Percentiles rank a stretch among this genome's conserved stretches.
phyloP scores from a whole-genome alignment of 2,329 filamentous ascomycete genomes.

The Leptographium radiaticola region DNA sequence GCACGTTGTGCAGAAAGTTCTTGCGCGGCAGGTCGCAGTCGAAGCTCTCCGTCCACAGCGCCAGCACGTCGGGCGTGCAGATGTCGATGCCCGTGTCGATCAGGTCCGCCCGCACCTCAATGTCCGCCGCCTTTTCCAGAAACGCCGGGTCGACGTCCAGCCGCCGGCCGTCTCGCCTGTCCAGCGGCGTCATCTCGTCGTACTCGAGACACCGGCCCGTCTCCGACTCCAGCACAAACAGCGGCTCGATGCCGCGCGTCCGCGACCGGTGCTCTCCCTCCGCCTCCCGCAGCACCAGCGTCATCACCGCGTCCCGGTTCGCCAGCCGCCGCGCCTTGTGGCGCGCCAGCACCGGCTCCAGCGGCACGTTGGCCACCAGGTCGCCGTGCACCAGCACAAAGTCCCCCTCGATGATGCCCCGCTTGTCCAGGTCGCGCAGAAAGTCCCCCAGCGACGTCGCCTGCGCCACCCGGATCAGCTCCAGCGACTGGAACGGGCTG shows the following conservation, averaged over 20 bases:
- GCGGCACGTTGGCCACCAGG: slow-evolving; percentile 74
- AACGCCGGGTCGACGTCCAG: slow-evolving; percentile 67
- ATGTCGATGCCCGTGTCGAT: slow-evolving; percentile 95
- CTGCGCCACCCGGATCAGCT: slow-evolving; percentile 72
- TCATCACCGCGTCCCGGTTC: slow-evolving; percentile 96
- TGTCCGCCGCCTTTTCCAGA: slow-evolving; percentile 52
- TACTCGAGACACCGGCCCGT: slow-evolving; percentile 83
- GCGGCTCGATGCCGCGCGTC: slow-evolving; percentile 57
- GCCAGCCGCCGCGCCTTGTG: slow-evolving; percentile 70
- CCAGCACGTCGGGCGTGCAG: slow-evolving; percentile 88
- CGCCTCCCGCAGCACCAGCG: slow-evolving; percentile 74
- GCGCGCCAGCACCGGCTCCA: slow-evolving; percentile 64
- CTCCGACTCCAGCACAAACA: slow-evolving; percentile 75
- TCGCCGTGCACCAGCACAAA: slow-evolving; percentile 91
- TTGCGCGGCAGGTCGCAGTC: slow-evolving; percentile 66
- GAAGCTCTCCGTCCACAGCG: slow-evolving; percentile 92
- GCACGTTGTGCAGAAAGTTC: slow-evolving; percentile 68
- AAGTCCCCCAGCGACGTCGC: slow-evolving; percentile 85
- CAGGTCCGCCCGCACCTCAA: slow-evolving; percentile 75
- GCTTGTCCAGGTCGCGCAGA: slow-evolving; percentile 82
- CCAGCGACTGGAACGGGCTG: slow-evolving; percentile 62
- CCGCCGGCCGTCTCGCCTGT: slow-evolving; percentile 41
- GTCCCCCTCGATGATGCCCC: slow-evolving; percentile 74
- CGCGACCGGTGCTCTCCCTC: slow-evolving; percentile 68
- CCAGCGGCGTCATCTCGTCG: slow-evolving; percentile 69